Evolutionary conservation across 306 rosid species (phyloP), one percentile per base, ranked within the genome.

Genomic region (Crataegus laevigata): DNA sequence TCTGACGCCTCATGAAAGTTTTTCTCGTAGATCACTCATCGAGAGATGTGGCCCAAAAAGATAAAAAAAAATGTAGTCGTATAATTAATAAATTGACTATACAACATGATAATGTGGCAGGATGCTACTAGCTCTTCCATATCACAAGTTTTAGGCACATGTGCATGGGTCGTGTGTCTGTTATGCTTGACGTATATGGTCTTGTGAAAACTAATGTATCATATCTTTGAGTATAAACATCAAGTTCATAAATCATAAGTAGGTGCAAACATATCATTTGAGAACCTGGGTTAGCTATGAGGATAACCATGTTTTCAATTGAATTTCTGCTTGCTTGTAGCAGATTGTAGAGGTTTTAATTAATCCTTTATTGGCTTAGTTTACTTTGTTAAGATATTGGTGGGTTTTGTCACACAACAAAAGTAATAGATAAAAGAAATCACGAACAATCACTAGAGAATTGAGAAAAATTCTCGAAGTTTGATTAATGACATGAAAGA

Each of bases 91-190:
- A 36, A 36, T 36, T 36, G 40, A 36, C 40, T 1, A 36, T 72
- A 83, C 85, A 81, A 79, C 55, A 73, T 22, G 11, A 5, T 13
- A 63, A 36, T 26, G 51, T 66, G 81, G 29, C 75, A 72, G 59
- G 38, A 45, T 8, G 59, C 66, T 8, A 22, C 11, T 40, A 28
- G 29, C 57, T 38, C 66, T 54, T 57, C 7, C 47, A 34, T 62
- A 68, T 70, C 88, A 78, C 79, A 19, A 68, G 47, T 29, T 75
- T 67, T 51, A 5, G 74, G 69, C 66, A 63, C 29, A 57, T 10
- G 42, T 3, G 26, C 26, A 57, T 25, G 78, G 82, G 76, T 65
- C 58, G 67, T 19, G 19, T 52, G 30, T 82, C 74, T 59, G 66
- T 36, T 77, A 76, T 63, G 58, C 24, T 2, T 8, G 18, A 19